Conservation (phyloP, 768 basidiomycete species). For the Lactifluus pinguis region DNA sequence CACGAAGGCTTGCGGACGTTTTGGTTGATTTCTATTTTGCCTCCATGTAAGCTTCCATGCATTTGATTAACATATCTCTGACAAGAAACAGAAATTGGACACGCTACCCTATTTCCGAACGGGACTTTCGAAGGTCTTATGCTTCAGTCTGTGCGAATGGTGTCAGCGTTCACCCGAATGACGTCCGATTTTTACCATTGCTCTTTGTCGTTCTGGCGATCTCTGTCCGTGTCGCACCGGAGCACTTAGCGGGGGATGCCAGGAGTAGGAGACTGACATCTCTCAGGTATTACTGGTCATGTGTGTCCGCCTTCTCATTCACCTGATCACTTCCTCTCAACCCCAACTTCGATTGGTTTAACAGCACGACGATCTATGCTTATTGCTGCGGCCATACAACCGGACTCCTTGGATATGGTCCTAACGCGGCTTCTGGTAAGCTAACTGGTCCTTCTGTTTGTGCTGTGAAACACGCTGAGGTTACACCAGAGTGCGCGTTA, state of each 20-base stretch:
- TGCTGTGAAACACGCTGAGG: conserved; percentile 11
- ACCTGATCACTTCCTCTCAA: conserved; percentile 12
- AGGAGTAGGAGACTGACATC: conserved; percentile 69
- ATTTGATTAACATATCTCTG: conserved; percentile 8
- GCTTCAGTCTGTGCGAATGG: conserved; percentile 54
- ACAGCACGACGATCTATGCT: conserved; percentile 79
- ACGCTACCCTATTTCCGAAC: conserved; percentile 83
- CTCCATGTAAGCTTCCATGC: conserved; percentile 43
- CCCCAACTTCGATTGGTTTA: conserved; percentile 15
- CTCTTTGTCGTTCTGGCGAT: conserved; percentile 90
- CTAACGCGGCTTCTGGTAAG: conserved; percentile 72
- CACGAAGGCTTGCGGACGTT: conserved; percentile 60
- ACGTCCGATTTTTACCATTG: conserved; percentile 82
- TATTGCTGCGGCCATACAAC: conserved; percentile 88
- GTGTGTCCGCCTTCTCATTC: conserved; percentile 40
- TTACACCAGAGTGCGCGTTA: conserved; percentile 55
- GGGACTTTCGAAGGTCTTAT: conserved; percentile 68
- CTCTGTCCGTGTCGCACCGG: conserved; percentile 76
- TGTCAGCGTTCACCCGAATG: conserved; percentile 58
- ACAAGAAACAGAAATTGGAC: conserved; percentile 69
- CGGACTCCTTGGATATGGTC: conserved; percentile 89
- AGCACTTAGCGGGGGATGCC: conserved; percentile 73
- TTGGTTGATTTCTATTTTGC: conserved; percentile 79
- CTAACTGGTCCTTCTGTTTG: background rate
- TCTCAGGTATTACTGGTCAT: conserved; percentile 91